Percentiles rank a stretch among this genome's conserved stretches.
Evolutionary conservation across 1,284 basidiomycete species (phyloP).

Genomic region (Retiboletus flavoniger): DNA sequence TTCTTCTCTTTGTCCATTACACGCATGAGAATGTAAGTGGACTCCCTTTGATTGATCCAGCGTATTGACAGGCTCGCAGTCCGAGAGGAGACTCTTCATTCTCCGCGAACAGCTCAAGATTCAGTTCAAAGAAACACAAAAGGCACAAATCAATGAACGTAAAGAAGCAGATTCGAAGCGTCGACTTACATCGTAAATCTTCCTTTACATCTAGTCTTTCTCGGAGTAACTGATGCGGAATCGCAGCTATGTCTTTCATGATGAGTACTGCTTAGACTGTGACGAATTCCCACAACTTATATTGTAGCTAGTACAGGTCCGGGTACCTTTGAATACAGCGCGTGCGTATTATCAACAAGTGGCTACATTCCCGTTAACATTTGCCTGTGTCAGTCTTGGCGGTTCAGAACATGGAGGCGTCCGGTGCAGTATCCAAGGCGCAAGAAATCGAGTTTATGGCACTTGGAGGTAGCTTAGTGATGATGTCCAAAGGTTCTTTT

Average conservation of each 20-base stretch:
- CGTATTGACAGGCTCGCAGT: constrained; percentile 30
- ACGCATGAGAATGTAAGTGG: constrained; percentile 47
- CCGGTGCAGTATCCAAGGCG: constrained; percentile 57
- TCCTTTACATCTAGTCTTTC: background rate
- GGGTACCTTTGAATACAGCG: constrained; percentile 90
- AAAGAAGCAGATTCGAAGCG: constrained; percentile 78
- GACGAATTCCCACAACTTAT: constrained; percentile 17
- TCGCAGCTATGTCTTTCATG: constrained; percentile 72
- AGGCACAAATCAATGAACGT: constrained; percentile 82
- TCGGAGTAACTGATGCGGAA: constrained; percentile 5
- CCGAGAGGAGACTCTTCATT: constrained; percentile 59
- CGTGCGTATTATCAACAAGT: constrained; percentile 44
- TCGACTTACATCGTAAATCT: constrained; percentile 69
- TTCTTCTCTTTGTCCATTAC: constrained; percentile 57
- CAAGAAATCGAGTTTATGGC: constrained; percentile 81
- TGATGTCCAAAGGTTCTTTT: constrained; percentile 79
- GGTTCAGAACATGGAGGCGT: constrained; percentile 86
- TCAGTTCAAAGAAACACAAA: constrained; percentile 76
- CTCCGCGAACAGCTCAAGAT: constrained; percentile 73
- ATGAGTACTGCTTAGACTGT: constrained; percentile 40
- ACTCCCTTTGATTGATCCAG: background rate
- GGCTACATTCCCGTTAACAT: constrained; percentile 5
- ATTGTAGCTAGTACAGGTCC: constrained; percentile 56
- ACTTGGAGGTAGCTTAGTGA: constrained; percentile 77
- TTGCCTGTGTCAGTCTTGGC: constrained; percentile 58